Base-by-base conservation (phyloP, 2,329 filamentous ascomycete genomes). In the Cladosporium sp. region DNA sequence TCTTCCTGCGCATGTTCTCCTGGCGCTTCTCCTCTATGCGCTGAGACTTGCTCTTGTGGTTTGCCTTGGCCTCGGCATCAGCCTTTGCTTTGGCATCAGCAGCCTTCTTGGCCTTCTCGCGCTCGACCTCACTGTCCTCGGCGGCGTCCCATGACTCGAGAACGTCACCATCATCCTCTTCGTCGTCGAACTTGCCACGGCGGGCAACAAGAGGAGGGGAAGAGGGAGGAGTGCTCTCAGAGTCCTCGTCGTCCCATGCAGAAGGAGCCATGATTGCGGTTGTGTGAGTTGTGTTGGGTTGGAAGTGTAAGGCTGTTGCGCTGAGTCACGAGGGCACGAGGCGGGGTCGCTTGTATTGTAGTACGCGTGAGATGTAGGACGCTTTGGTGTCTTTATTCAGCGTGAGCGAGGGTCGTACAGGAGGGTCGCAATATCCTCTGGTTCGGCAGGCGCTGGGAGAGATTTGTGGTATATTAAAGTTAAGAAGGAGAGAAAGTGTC, bases 101-200 rank as follows among this genome's bases (percentile, higher is more conserved):
- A 51, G 87, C 91, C 78, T 93, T 94, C 76, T 89, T 89, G 25
- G 84, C 90, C 81, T 97, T 99, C 76, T 97, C 92, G 68, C 91
- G 89, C 80, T 99, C 94, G 67, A 87, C 93, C 69, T 99, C 94
- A 61, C 91, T 96, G 78, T 99, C 94, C 71, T 97, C 94, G 66
- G 90, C 92, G 58, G 90, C 93, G 70, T 97, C 92, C 94, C 94
- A 99, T 34, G 90, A 93, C 60, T 99, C 94, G 70, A 97, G 84
- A 58, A 97, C 90, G 88, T 96, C 64, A 72, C 81, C 92, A 64
- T 89, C 86, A 34, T 92, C 86, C 73, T 97, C 93, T 66, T 97
- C 93, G 66, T 94, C 91, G 70, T 96, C 96, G 78, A 94, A 91
- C 73, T 83, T 76, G 63, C 83, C 78, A 56, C 77, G 73, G 24